phyloP scores from a whole-genome alignment of 2,329 filamentous ascomycete genomes.

The Cladobotryum protrusum region DNA sequence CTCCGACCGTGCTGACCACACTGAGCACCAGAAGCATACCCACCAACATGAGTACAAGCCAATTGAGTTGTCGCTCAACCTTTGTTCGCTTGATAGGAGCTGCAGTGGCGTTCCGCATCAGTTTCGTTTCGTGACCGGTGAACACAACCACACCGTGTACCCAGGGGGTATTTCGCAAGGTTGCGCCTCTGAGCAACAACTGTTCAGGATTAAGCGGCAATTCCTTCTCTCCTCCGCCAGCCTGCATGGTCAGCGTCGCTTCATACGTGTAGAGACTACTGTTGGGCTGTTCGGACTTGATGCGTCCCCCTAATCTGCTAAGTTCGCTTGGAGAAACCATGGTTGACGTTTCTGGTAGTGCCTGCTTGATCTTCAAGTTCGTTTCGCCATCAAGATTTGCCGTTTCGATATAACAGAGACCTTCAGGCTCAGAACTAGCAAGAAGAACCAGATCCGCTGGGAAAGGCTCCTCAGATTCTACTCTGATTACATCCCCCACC shows the following conservation, averaged over 20 bases:
- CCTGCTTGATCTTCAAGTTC: constrained; percentile 98
- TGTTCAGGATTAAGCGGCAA: constrained; percentile 86
- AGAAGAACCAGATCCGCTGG: constrained; percentile 88
- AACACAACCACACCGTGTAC: constrained; percentile 95
- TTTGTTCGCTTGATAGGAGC: constrained; percentile 97
- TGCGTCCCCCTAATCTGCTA: constrained; percentile 74
- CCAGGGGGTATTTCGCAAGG: constrained; percentile 93
- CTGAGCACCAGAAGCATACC: constrained; percentile 78
- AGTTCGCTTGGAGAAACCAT: constrained; percentile 84
- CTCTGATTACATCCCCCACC: constrained; percentile 86
- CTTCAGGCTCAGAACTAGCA: constrained; percentile 93
- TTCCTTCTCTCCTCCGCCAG: constrained; percentile 89
- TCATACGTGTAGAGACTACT: constrained; percentile 98
- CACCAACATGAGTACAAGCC: constrained; percentile 85
- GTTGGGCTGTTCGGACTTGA: constrained; percentile 95
- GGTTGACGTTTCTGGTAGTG: constrained; percentile 81
- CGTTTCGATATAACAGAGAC: constrained; percentile 96
- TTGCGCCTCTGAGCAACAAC: constrained; percentile 85
- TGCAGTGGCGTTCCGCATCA: constrained; percentile 97
- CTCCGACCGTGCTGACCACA: constrained; percentile 84
- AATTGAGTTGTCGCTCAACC: constrained; percentile 89
- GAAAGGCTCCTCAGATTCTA: constrained; percentile 92
- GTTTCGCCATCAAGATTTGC: constrained; percentile 97
- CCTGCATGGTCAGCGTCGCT: constrained; percentile 85
- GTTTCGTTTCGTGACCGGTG: constrained; percentile 87